Percentiles rank a stretch among this genome's conserved stretches.
phyloP scores from a whole-genome alignment of 345 rosid species.

The Cardiospermum halicacabum region DNA sequence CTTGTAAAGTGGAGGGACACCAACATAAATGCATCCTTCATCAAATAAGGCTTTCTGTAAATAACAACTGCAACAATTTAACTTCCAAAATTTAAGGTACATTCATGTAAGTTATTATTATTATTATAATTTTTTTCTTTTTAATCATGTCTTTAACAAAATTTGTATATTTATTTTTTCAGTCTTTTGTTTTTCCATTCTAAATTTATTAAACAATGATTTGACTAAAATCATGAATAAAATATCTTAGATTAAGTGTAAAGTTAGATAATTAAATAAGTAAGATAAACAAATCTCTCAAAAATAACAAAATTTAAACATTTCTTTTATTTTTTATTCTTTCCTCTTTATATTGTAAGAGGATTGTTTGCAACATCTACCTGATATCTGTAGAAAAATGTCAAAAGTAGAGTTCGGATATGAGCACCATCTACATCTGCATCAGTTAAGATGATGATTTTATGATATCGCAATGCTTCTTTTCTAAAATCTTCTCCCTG shows the following conservation, averaged over 20 bases:
- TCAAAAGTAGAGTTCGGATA: conserved; percentile 83
- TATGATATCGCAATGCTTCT: conserved; percentile 85
- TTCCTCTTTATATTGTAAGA: neutral
- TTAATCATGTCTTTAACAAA: too few species aligned
- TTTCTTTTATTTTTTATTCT: neutral
- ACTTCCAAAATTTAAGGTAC: conserved; percentile 2
- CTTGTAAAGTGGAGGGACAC: conserved; percentile 97
- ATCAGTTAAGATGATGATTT: conserved; percentile 95
- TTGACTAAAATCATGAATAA: too few species aligned
- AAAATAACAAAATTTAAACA: too few species aligned
- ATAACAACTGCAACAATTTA: conserved; percentile 18
- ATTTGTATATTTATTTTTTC: neutral
- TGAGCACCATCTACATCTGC: conserved; percentile 99
- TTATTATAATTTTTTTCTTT: too few species aligned
- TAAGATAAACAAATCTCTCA: too few species aligned
- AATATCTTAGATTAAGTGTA: too few species aligned
- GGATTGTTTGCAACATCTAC: conserved; percentile 29
- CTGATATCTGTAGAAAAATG: conserved; percentile 98
- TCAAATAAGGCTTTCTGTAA: conserved; percentile 85
- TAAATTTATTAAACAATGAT: too few species aligned
- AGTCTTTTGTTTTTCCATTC: neutral
- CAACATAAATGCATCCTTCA: conserved; percentile 92
- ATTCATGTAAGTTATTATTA: too few species aligned
- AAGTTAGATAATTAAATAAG: too few species aligned
- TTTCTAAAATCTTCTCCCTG: conserved; percentile 93